Evolutionary conservation across 1,139 yeast species (phyloP).

Genomic region (Suhomyces guaymorum): DNA sequence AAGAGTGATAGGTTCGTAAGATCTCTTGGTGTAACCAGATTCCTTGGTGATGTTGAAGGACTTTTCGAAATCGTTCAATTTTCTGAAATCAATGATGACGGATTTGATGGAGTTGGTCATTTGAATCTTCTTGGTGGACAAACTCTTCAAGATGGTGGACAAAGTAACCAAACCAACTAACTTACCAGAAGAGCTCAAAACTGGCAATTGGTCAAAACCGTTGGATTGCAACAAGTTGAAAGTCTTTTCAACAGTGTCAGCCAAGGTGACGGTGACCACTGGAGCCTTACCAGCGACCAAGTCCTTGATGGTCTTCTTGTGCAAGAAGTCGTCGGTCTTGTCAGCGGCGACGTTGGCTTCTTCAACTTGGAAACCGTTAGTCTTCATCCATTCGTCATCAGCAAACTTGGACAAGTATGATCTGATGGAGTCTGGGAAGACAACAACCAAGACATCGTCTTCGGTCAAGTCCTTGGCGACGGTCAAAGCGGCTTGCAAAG

Average conservation of each 20-base stretch:
- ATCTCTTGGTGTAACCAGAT: slow-evolving; percentile 60
- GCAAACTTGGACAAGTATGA: slow-evolving; percentile 86
- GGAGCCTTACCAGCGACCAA: slow-evolving; percentile 69
- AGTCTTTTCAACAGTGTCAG: slow-evolving; percentile 65
- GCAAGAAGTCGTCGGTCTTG: slow-evolving; percentile 54
- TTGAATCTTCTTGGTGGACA: slow-evolving; percentile 64
- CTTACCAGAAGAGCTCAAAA: slow-evolving; percentile 58
- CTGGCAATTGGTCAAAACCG: slow-evolving; percentile 88
- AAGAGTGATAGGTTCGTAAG: slow-evolving; percentile 68
- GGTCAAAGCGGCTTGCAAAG: slow-evolving; percentile 76
- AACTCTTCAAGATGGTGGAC: slow-evolving; percentile 67
- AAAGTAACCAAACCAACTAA: slow-evolving; percentile 78
- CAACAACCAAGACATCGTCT: slow-evolving; percentile 75
- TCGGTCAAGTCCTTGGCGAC: slow-evolving; percentile 72
- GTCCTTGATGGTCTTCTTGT: slow-evolving; percentile 57
- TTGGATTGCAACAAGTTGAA: slow-evolving; percentile 71
- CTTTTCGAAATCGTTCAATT: slow-evolving; percentile 67
- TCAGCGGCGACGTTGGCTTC: slow-evolving; percentile 45
- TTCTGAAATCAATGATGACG: slow-evolving; percentile 74
- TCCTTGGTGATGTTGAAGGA: slow-evolving; percentile 64
- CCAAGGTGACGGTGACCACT: slow-evolving; percentile 70
- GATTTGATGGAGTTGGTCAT: slow-evolving; percentile 61
- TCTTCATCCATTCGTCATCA: slow-evolving; percentile 90
- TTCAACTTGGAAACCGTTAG: slow-evolving; percentile 66
- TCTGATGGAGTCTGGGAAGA: slow-evolving; percentile 86